Evolutionary conservation across 768 basidiomycete genomes (phyloP).

Genomic region (Cubamyces sp.): DNA sequence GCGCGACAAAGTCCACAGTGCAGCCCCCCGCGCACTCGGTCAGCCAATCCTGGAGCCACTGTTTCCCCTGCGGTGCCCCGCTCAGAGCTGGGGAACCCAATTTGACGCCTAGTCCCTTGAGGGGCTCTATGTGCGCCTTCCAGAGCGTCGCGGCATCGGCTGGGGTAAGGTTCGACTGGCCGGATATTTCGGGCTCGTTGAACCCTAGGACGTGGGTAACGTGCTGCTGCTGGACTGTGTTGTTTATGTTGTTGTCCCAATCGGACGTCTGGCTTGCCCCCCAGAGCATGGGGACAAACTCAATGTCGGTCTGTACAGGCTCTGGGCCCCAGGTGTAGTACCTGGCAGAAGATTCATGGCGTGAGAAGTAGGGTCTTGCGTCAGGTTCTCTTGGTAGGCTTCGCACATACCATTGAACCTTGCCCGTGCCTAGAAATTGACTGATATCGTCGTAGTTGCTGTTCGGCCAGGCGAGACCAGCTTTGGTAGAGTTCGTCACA

Average conservation of each 20-base stretch:
- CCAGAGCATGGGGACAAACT: slow-evolving; percentile 65
- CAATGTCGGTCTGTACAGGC: slow-evolving; percentile 43
- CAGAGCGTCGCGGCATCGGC: slow-evolving; percentile 53
- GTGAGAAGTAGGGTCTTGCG: background rate
- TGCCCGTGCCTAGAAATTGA: slow-evolving; percentile 49
- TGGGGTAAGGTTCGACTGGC: slow-evolving; percentile 56
- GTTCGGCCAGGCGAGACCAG: slow-evolving; percentile 55
- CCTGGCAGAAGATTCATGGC: slow-evolving; percentile 33
- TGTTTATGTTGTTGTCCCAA: slow-evolving; percentile 46
- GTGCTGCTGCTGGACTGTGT: slow-evolving; percentile 41
- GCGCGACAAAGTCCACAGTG: slow-evolving; percentile 58
- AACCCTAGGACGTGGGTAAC: slow-evolving; percentile 53
- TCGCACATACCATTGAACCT: slow-evolving; percentile 51
- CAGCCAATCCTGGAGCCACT: slow-evolving; percentile 58
- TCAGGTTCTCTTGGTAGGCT: background rate
- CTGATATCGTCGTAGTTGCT: slow-evolving; percentile 44
- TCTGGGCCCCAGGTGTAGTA: slow-evolving; percentile 56
- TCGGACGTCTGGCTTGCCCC: slow-evolving; percentile 43
- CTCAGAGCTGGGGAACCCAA: slow-evolving; percentile 60
- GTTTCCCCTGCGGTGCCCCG: slow-evolving; percentile 54
- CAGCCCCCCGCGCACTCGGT: slow-evolving; percentile 52
- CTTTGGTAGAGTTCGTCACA: slow-evolving; percentile 45
- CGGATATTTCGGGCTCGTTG: slow-evolving; percentile 53
- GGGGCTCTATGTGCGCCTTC: slow-evolving; percentile 55
- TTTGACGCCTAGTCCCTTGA: slow-evolving; percentile 47